A percentile compares a stretch with the other conserved stretches of the same genome.
These are phyloP conservation scores for Nitzschia sp. DNA, from an alignment of 108 stramenopile species.

Conservation along the genomic window DNA sequence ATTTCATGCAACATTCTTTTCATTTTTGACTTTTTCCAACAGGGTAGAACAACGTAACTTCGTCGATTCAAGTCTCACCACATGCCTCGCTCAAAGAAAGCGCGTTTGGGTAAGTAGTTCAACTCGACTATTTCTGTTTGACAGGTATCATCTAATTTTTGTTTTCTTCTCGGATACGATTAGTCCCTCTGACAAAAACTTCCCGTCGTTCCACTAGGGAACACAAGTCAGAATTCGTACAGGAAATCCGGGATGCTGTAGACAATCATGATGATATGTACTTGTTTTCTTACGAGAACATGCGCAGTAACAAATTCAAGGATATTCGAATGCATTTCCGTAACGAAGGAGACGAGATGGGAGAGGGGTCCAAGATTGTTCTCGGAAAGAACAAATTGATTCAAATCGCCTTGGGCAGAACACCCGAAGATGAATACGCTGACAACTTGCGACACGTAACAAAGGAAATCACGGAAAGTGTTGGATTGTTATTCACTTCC, in stretches of 20 bases:
- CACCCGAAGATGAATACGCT: slow-evolving; percentile 90
- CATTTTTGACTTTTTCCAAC: not conserved
- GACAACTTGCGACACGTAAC: slow-evolving; percentile 88
- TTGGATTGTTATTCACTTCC: slow-evolving; percentile 89
- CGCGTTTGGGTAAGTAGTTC: slow-evolving; percentile 34
- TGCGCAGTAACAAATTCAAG: slow-evolving; percentile 92
- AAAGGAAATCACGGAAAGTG: slow-evolving; percentile 75
- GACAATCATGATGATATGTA: slow-evolving; percentile 83
- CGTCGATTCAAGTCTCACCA: not conserved
- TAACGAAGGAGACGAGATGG: slow-evolving; percentile 25
- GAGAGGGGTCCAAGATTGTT: slow-evolving; percentile 76
- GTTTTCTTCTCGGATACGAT: not conserved
- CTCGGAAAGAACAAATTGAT: slow-evolving; percentile 96
- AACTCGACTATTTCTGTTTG: not conserved
- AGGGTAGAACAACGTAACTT: not conserved
- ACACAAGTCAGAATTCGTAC: slow-evolving; percentile 84
- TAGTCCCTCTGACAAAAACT: slow-evolving; percentile 92
- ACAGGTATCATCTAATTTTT: not conserved
- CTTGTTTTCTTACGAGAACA: slow-evolving; percentile 93
- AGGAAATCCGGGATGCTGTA: slow-evolving; percentile 83
- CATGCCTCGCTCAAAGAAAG: slow-evolving; percentile 44
- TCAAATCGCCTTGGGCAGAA: slow-evolving; percentile 88
- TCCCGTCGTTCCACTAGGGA: slow-evolving; percentile 85
- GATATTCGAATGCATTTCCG: slow-evolving; percentile 88
- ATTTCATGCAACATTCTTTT: not conserved